These are phyloP conservation scores for Blastocystis sp. DNA, from an alignment of 352 stramenopile genomes.

Conservation along the genomic window DNA sequence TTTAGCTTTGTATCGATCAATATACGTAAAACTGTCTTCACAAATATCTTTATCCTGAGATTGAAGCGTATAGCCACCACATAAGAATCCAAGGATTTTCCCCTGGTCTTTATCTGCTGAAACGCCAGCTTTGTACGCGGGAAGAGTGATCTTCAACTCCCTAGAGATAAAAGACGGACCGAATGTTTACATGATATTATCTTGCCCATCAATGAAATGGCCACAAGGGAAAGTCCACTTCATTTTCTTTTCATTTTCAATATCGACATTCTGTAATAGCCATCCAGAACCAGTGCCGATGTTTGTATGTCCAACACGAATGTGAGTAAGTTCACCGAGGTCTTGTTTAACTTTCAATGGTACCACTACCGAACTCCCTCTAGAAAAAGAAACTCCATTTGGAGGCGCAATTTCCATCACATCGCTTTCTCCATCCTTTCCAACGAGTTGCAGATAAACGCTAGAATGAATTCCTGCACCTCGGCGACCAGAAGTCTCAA, in stretches of 20 bases:
- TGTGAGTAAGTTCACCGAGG: constrained; percentile 39
- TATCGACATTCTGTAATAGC: constrained; percentile 44
- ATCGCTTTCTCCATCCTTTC: constrained; percentile 51
- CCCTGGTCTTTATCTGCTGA: constrained; percentile 18
- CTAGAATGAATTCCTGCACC: constrained; percentile 66
- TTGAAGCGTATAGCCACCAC: constrained; percentile 48
- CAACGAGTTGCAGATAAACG: constrained; percentile 57
- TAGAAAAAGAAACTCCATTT: constrained; percentile 28
- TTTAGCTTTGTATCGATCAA: constrained; percentile 57
- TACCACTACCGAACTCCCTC: constrained; percentile 49
- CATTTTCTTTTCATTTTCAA: constrained; percentile 35
- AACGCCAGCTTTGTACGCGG: not conserved
- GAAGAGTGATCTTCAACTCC: constrained; percentile 55
- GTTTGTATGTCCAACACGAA: constrained; percentile 56
- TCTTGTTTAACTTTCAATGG: constrained; percentile 44
- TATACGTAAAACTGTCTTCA: constrained; percentile 55
- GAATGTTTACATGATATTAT: constrained; percentile 17
- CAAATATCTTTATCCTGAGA: constrained; percentile 62
- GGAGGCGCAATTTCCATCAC: constrained; percentile 58
- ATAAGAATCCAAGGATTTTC: constrained; percentile 60
- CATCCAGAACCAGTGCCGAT: constrained; percentile 50
- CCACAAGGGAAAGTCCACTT: constrained; percentile 40
- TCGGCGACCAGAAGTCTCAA: constrained; percentile 50
- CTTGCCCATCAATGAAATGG: constrained; percentile 61
- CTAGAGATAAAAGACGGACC: not conserved